Conservation (phyloP, 805 yeast species). For the Teunomyces pallodes region DNA sequence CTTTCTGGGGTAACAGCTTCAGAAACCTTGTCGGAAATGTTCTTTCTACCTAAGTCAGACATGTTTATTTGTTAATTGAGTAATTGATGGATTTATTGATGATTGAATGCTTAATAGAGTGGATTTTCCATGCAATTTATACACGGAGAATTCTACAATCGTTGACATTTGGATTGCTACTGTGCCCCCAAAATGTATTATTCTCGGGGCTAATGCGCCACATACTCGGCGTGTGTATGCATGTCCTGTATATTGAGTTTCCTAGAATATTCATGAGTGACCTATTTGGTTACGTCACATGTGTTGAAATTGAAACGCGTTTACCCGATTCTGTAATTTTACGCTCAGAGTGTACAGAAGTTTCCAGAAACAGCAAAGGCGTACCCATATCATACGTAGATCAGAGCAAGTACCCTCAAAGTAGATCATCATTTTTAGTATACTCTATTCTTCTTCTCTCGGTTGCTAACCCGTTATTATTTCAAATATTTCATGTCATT, state of each 20-base stretch:
- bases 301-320: background rate
- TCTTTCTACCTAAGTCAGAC: conserved; percentile 46
- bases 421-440: no score
- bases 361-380: background rate
- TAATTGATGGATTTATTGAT: background rate
- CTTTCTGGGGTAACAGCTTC: conserved; percentile 42
- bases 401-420: background rate
- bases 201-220: background rate
- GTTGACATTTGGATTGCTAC: background rate
- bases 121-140: background rate
- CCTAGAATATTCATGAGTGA: background rate
- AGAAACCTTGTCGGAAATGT: conserved; percentile 36
- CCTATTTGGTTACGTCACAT: background rate
- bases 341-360: background rate
- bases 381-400: background rate
- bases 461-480: no score
- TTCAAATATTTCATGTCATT: no score
- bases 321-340: background rate
- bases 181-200: background rate
- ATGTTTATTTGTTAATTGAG: conserved; percentile 12
- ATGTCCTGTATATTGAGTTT: background rate
- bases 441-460: no score
- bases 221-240: background rate
- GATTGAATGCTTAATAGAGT: background rate
- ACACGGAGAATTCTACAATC: background rate